Evolutionary conservation across 768 basidiomycete species (phyloP).

Genomic region (Epithele typhae): DNA sequence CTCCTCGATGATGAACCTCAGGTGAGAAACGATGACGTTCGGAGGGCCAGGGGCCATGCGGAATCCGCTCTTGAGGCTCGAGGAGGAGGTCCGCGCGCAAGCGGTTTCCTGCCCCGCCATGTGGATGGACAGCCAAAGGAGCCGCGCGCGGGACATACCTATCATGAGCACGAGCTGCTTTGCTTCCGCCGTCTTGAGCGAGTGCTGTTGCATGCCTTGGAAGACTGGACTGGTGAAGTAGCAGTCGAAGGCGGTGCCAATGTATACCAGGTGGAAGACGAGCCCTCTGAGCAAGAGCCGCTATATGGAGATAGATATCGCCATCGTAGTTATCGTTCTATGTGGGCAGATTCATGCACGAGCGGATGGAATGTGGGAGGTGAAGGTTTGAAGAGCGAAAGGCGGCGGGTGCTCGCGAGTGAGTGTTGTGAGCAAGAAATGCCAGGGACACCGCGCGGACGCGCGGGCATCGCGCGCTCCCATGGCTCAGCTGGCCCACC

Average conservation of each 20-base stretch:
- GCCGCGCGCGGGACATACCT: conserved; percentile 42
- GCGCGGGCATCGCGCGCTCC: background rate
- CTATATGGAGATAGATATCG: conserved; percentile 8
- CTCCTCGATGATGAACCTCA: conserved; percentile 60
- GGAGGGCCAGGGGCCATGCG: conserved; percentile 45
- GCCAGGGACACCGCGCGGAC: background rate
- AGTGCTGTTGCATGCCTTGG: conserved; percentile 64
- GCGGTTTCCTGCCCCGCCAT: conserved; percentile 60
- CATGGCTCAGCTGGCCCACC: too few relatives aligned
- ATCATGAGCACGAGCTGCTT: conserved; percentile 79
- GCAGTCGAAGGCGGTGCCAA: conserved; percentile 76
- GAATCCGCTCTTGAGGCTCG: conserved; percentile 57
- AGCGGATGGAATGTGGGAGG: background rate
- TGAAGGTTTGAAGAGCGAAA: too few relatives aligned
- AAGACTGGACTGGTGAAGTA: conserved; percentile 85
- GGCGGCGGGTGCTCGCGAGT: too few relatives aligned
- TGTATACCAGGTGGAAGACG: conserved; percentile 70
- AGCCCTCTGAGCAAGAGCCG: conserved; percentile 61
- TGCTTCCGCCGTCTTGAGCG: conserved; percentile 43
- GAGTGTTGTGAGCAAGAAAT: background rate
- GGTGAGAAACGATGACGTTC: conserved; percentile 65
- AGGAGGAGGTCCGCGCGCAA: conserved; percentile 79
- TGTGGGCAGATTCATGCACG: background rate
- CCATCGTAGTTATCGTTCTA: background rate
- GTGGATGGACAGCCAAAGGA: too few relatives aligned